Evolutionary conservation across 352 stramenopile species (phyloP), one percentile per base, ranked within the genome.

Genomic region (Phytophthora crassamura): DNA sequence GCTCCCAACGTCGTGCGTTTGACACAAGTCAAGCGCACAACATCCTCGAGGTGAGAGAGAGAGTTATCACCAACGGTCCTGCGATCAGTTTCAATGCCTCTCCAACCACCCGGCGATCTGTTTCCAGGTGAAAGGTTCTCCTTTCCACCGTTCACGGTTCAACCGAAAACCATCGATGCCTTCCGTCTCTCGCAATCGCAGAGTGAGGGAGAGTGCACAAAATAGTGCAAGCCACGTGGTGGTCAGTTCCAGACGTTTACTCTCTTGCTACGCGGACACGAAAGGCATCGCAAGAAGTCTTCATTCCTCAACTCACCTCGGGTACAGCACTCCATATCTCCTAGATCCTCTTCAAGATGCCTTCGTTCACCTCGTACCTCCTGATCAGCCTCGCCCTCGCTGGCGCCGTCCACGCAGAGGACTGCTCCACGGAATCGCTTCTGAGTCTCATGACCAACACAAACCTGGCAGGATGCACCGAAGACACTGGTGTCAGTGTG

Each of bases 401-500:
- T 38, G 32, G 40, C 14, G 14, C 42, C 10, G 66, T 48, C 11
- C 18, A 32, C 25, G 59, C 59, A 10, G 53, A 56, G 41, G 66
- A 69, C 6, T 74, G 66, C 43, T 35, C 59, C 12, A 45, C 41
- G 0, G 52, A 69, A 32, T 9, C 55, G 6, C 35, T 74, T 0
- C 25, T 60, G 10, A 42, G 40, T 3, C 47, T 74, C n/a, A 46
- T 48, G 2, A 59, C 46, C 36, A 70, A 39, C 41, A 42, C 39
- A 1, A 67, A 74, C 35, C 60, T 74, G 3, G 53, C 60, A 4
- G 25, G 38, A 4, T 74, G 66, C 48, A 62, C 53, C 1, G 20
- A 38, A 1, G 59, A 65, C 18, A 65, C 43, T 5, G 65, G 65
- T n/a, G 16, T 73, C 22, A 69, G 65, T n/a, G 48, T 73, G 10